Conservation (phyloP, 179 eudicot genomes). For the Spinacia oleracea region DNA sequence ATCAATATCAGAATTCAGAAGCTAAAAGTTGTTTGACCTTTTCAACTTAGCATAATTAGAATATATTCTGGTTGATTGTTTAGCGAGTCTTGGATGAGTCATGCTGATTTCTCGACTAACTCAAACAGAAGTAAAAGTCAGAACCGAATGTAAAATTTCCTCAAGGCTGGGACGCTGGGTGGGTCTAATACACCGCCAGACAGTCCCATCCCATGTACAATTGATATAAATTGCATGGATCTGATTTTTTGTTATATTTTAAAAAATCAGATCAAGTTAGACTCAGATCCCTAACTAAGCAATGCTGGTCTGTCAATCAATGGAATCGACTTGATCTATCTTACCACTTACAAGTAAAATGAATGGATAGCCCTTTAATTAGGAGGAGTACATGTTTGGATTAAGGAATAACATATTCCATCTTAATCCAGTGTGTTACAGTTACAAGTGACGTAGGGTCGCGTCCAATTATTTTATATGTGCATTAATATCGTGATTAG, state of each 20-base stretch:
- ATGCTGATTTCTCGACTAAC: too few species aligned
- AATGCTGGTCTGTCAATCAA: not conserved
- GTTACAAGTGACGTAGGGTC: not conserved
- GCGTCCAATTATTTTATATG: not conserved
- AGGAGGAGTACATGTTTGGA: not conserved
- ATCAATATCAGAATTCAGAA: not conserved
- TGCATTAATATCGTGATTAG: not conserved
- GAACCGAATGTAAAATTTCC: too few species aligned
- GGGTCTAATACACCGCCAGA: too few species aligned
- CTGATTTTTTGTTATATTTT: too few species aligned
- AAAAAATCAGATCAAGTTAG: too few species aligned
- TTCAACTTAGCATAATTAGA: not conserved
- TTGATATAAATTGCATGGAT: too few species aligned
- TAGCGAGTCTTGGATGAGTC: too few species aligned
- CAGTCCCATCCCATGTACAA: too few species aligned
- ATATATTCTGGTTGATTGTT: too few species aligned
- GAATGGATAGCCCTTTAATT: not conserved
- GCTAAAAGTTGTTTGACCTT: slow-evolving; percentile 6
- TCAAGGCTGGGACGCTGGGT: too few species aligned
- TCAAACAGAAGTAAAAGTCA: too few species aligned
- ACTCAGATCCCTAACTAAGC: not conserved
- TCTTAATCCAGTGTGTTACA: not conserved
- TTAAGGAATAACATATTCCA: not conserved
- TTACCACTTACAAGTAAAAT: not conserved
- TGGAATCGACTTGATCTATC: not conserved